Evolutionary conservation across 495 filamentous ascomycete genomes (phyloP).

Genomic region (Opeltia flavorubescens): DNA sequence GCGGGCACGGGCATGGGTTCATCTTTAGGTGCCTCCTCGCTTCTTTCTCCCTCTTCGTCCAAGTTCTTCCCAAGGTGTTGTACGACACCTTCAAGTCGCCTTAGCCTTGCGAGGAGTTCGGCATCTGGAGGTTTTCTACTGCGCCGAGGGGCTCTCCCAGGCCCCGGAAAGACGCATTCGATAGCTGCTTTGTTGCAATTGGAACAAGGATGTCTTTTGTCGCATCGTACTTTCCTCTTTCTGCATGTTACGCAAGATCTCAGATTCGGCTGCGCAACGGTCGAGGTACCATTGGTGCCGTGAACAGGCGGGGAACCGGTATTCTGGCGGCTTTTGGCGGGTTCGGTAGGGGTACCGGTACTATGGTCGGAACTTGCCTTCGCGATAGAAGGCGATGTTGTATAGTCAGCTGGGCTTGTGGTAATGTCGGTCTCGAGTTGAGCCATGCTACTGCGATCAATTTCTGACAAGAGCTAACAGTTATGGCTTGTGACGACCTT

Average conservation of each 20-base stretch:
- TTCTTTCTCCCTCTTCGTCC: constrained; percentile 20
- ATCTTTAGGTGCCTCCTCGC: not conserved
- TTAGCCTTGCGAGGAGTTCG: constrained; percentile 63
- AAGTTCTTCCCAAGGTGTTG: constrained; percentile 41
- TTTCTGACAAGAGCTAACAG: no score
- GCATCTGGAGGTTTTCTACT: constrained; percentile 52
- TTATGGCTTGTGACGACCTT: no score
- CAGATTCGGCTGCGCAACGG: constrained; percentile 28
- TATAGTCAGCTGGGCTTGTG: not conserved
- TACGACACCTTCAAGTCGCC: constrained; percentile 72
- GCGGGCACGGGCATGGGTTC: not conserved
- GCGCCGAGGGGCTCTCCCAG: constrained; percentile 63
- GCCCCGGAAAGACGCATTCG: constrained; percentile 73
- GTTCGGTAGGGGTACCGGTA: not conserved
- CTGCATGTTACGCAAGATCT: constrained; percentile 78
- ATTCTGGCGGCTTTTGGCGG: not conserved
- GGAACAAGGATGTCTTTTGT: constrained; percentile 70
- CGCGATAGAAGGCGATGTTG: not conserved
- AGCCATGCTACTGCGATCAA: no score
- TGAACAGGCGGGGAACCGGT: not conserved
- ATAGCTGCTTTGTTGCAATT: constrained; percentile 69
- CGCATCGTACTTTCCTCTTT: constrained; percentile 73
- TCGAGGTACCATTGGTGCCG: not conserved
- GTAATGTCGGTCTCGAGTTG: not conserved
- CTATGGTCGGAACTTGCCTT: not conserved